A percentile compares a stretch with the other conserved stretches of the same genome.
phyloP scores from a whole-genome alignment of 2,329 filamentous ascomycete genomes.

The Pseudogymnoascus sp. region DNA sequence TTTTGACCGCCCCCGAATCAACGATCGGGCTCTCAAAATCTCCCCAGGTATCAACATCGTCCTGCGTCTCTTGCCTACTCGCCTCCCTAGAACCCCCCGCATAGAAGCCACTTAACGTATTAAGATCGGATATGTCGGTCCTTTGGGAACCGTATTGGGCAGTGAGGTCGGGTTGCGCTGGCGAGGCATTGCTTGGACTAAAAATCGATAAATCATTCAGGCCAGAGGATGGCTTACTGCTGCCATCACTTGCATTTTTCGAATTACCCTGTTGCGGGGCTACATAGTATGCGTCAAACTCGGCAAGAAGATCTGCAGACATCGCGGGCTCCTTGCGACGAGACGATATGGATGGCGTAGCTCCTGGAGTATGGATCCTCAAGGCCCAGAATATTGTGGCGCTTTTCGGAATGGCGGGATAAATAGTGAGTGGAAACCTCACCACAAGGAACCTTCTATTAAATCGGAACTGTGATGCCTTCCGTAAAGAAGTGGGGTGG shows the following conservation, averaged over 20 bases:
- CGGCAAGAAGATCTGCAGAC: slow-evolving; percentile 60
- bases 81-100: neutral
- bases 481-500: neutral
- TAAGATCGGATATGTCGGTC: neutral
- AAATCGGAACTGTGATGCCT: neutral
- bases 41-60: slow-evolving; percentile 8
- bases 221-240: slow-evolving; percentile 5
- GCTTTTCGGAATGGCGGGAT: slow-evolving; percentile 21
- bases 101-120: neutral
- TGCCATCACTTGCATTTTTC: neutral
- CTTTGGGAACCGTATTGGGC: neutral
- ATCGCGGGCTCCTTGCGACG: slow-evolving; percentile 31
- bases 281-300: slow-evolving; percentile 46
- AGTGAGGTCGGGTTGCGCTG: neutral
- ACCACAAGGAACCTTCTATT: neutral
- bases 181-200: neutral
- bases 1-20: neutral
- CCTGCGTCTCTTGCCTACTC: neutral
- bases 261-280: slow-evolving; percentile 24
- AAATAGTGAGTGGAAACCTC: neutral
- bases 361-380: neutral
- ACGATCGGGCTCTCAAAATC: slow-evolving; percentile 7
- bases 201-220: slow-evolving; percentile 4
- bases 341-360: neutral
- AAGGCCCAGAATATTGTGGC: slow-evolving; percentile 13